Conservation (phyloP, 148 eudicot species). For the Fagopyrum homotropicum region DNA sequence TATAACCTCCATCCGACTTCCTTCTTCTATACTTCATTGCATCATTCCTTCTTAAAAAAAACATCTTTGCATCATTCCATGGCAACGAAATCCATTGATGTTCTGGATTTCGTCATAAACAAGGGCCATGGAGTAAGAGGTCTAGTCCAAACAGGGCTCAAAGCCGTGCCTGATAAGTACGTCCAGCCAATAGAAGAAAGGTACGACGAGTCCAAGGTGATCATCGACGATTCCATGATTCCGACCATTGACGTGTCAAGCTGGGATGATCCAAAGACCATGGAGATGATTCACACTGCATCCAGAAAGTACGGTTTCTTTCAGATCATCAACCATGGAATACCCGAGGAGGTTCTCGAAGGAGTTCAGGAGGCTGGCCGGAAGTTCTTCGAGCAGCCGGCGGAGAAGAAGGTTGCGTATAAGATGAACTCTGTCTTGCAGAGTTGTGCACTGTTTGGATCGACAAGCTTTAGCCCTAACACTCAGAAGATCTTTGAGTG, state of each 20-base stretch:
- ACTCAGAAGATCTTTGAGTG: constrained; percentile 25
- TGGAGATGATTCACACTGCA: background rate
- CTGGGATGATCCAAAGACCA: background rate
- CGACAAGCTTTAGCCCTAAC: constrained; percentile 21
- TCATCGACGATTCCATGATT: background rate
- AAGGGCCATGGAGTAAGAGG: constrained; percentile 38
- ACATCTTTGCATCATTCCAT: background rate
- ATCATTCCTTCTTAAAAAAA: too few relatives aligned
- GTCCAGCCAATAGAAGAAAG: constrained; percentile 30
- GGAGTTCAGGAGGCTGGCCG: constrained; percentile 10
- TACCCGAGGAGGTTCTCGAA: constrained; percentile 14
- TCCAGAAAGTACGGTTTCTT: background rate
- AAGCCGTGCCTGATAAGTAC: constrained; percentile 20
- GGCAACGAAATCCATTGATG: background rate
- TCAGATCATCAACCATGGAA: constrained; percentile 16
- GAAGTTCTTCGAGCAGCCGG: constrained; percentile 8
- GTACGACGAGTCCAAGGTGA: constrained; percentile 2
- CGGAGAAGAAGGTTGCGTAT: constrained; percentile 2
- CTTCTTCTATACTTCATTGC: too few relatives aligned
- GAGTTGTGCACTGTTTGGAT: constrained; percentile 7
- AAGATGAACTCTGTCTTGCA: background rate
- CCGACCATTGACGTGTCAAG: background rate
- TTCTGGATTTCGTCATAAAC: constrained; percentile 11
- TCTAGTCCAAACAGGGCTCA: constrained; percentile 19
- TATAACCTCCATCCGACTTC: too few relatives aligned